phyloP scores from a whole-genome alignment of 768 basidiomycete genomes.

The Holtermanniella nyarrowii region DNA sequence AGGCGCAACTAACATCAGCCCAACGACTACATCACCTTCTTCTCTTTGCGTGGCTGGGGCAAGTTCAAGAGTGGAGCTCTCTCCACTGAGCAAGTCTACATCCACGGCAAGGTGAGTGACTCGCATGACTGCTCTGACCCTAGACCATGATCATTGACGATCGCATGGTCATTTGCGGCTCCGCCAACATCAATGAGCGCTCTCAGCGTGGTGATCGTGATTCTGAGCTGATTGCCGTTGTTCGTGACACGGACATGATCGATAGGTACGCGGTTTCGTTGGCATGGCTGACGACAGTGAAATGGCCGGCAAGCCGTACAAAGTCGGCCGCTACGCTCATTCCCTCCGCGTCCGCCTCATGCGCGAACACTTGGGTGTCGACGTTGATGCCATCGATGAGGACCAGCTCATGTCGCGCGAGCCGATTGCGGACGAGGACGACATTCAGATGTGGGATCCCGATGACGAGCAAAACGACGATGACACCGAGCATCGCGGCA shows the following conservation, averaged over 20 bases:
- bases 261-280: constrained; percentile 52
- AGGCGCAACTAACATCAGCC: constrained; percentile 49
- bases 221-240: constrained; percentile 84
- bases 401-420: constrained; percentile 56
- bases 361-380: constrained; percentile 91
- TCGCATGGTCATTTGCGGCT: constrained; percentile 42
- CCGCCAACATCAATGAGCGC: constrained; percentile 95
- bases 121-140: neutral
- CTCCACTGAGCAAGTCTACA: constrained; percentile 88
- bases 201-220: constrained; percentile 93
- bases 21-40: constrained; percentile 80
- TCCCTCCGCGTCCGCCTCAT: constrained; percentile 84
- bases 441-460: constrained; percentile 62
- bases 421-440: constrained; percentile 47
- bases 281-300: constrained; percentile 46
- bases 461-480: constrained; percentile 51
- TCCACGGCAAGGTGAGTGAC: constrained; percentile 61
- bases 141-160: neutral
- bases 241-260: constrained; percentile 95
- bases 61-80: constrained; percentile 73
- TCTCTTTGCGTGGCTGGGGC: constrained; percentile 85
- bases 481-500: constrained; percentile 24
- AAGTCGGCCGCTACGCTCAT: constrained; percentile 95
- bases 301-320: constrained; percentile 89
- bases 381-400: constrained; percentile 78